Base-by-base conservation (phyloP, 768 basidiomycete species). In the Rossbeevera mucosa region DNA sequence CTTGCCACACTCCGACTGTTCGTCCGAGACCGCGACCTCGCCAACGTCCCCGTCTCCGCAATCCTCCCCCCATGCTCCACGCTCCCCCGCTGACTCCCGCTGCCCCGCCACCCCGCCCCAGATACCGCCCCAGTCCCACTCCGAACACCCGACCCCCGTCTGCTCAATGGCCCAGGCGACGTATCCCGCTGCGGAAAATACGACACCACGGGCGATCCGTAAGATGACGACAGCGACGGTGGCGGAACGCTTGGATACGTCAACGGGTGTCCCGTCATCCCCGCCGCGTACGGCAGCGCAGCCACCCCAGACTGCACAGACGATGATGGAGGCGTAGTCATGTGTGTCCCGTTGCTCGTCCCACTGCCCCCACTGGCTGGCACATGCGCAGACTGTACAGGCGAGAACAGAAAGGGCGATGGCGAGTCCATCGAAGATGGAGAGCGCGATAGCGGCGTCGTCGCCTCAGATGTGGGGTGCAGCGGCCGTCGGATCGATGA, bases 241-340 rank as follows among this genome's bases (percentile, higher is more conserved):
- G 90, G 90, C 2, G 91, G 90, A 0, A 91, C 91, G 6, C 83
- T 84, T 0, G 90, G 90, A 59, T 93, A 93, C 5, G 87, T 79
- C 47, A 92, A 74, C 13, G 75, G 66, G 45, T 71, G 67, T 44
- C 44, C 44, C 6, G 53, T 48, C 20, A 48, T 33, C 18, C 40
- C 40, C 5, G 18, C 38, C 13, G 31, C 57, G 41, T 42, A 81
- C 11, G 44, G 40, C 29, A 16, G 16, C 3, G 33, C 33, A 16
- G 18, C 44, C 30, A 47, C 48, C 1, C 52, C 52, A 16, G 24
- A 54, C 29, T 58, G 57, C 52, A 29, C 44, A 42, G 57, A 59
- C 31, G 77, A 72, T 8, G 85, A 83, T 2, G 86, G 83, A 4
- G 90, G 89, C 29, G 86, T 90, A 4, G 89, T 92, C 50, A 83